A percentile compares a stretch with the other conserved stretches of the same genome.
phyloP scores from a whole-genome alignment of 345 rosid species.

The Eucalyptus tenuipes region DNA sequence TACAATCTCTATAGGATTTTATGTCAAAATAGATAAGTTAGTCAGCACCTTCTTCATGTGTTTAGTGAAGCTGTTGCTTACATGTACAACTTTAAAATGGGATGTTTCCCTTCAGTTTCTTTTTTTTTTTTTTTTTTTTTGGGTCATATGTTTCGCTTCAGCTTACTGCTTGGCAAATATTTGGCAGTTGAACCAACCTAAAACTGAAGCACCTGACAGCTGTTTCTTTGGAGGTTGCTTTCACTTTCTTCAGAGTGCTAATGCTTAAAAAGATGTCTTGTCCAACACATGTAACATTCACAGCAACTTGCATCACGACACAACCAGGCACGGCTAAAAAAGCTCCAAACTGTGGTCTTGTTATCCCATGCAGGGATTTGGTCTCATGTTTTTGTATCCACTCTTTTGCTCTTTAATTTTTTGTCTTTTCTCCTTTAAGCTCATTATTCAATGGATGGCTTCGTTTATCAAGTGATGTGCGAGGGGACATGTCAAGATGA shows the following conservation, averaged over 20 bases:
- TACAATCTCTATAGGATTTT: not conserved
- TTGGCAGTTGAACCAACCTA: not conserved
- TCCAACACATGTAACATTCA: not conserved
- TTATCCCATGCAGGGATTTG: not conserved
- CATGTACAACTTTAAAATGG: not conserved
- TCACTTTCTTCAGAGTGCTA: not conserved
- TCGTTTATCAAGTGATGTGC: not conserved
- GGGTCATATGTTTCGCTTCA: not conserved
- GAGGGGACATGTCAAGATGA: not conserved
- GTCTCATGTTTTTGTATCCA: not conserved
- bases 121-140: no score
- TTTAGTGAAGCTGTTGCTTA: not conserved
- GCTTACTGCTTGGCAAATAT: not conserved
- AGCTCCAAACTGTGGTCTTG: not conserved
- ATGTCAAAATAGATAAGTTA: not conserved
- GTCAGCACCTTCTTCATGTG: not conserved
- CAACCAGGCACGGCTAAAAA: not conserved
- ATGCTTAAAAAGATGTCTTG: not conserved
- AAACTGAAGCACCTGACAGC: not conserved
- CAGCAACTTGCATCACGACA: not conserved
- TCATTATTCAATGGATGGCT: not conserved
- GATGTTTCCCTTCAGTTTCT: not conserved
- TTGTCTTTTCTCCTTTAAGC: not conserved
- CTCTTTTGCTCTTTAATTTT: not conserved
- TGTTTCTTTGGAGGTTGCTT: not conserved